Percentiles rank a stretch among this genome's conserved stretches.
phyloP scores from a whole-genome alignment of 2,329 filamentous ascomycete genomes.

The Aspergillus luchuensis region DNA sequence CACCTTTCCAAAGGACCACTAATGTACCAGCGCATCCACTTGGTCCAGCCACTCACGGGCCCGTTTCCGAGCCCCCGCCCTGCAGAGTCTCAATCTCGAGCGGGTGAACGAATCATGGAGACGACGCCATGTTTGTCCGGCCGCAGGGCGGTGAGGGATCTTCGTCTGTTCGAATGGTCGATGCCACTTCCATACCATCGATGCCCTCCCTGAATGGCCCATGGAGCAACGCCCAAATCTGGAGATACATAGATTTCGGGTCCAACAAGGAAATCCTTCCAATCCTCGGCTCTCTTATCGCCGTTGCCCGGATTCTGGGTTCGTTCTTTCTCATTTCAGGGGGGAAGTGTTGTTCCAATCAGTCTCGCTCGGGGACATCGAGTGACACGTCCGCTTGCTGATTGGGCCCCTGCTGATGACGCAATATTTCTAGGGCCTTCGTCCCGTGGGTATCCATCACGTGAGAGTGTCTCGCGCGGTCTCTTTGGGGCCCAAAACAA shows the following conservation, averaged over 20 bases:
- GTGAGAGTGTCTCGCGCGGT: conserved; percentile 11
- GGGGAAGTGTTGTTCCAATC: background rate
- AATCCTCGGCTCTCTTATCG: background rate
- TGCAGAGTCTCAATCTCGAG: conserved; percentile 6
- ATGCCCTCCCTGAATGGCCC: background rate
- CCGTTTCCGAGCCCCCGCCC: conserved; percentile 12
- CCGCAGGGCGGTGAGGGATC: conserved; percentile 16
- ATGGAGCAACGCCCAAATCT: conserved; percentile 3
- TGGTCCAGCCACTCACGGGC: conserved; percentile 20
- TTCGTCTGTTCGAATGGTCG: conserved; percentile 3
- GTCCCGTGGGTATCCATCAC: conserved; percentile 19
- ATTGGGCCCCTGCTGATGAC: conserved; percentile 23
- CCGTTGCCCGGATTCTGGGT: background rate
- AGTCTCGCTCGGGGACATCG: conserved; percentile 15
- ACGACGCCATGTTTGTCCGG: conserved; percentile 8
- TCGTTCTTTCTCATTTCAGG: conserved; percentile 10
- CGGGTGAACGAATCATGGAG: conserved; percentile 14
- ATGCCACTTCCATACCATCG: background rate
- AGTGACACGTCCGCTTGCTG: conserved; percentile 12
- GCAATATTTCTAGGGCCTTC: conserved; percentile 17
- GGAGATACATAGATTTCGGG: background rate
- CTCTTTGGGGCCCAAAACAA: conserved; percentile 12
- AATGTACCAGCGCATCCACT: conserved; percentile 15
- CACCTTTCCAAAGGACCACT: conserved; percentile 8
- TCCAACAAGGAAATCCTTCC: conserved; percentile 6